These are phyloP conservation scores for Cicer judaicum DNA, from an alignment of 306 rosid genomes.

Conservation along the genomic window DNA sequence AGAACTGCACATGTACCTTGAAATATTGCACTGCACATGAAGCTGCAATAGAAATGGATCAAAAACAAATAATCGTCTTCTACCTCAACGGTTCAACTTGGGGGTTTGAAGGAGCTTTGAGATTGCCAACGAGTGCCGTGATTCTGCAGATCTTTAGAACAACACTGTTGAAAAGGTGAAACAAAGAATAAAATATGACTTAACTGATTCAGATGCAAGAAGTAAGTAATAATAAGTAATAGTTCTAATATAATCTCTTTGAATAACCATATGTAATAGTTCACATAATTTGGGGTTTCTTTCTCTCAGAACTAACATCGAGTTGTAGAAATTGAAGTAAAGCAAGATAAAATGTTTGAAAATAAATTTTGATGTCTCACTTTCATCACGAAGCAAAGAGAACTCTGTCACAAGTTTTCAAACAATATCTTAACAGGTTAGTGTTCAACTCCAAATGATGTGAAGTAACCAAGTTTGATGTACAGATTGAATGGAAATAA, in stretches of 20 bases:
- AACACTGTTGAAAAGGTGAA: background rate
- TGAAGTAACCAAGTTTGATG: conserved; percentile 36
- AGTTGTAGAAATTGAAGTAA: conserved; percentile 6
- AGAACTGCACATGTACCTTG: conserved; percentile 22
- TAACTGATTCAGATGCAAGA: conserved; percentile 15
- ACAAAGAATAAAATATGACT: background rate
- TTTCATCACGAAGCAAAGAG: conserved; percentile 17
- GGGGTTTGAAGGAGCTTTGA: background rate
- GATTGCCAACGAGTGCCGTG: background rate
- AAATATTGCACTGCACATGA: background rate
- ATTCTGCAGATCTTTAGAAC: conserved; percentile 9
- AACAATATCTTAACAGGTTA: conserved; percentile 23
- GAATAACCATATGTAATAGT: conserved; percentile 22
- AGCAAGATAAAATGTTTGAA: conserved; percentile 3
- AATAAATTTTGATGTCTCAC: conserved; percentile 19
- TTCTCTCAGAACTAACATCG: conserved; percentile 24
- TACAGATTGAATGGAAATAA: conserved; percentile 24
- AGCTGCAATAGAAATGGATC: conserved; percentile 9
- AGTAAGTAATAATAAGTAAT: conserved; percentile 2
- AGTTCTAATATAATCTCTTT: conserved; percentile 34
- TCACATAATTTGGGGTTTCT: conserved; percentile 31
- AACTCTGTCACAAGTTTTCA: conserved; percentile 23
- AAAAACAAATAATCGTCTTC: conserved; percentile 21
- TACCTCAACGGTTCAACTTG: conserved; percentile 25
- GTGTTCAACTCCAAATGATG: conserved; percentile 28